Percentiles rank a stretch among this genome's conserved stretches.
Evolutionary conservation across 2,329 filamentous ascomycete genomes (phyloP).

Genomic region (Arthrobotrys sphaeroides): DNA sequence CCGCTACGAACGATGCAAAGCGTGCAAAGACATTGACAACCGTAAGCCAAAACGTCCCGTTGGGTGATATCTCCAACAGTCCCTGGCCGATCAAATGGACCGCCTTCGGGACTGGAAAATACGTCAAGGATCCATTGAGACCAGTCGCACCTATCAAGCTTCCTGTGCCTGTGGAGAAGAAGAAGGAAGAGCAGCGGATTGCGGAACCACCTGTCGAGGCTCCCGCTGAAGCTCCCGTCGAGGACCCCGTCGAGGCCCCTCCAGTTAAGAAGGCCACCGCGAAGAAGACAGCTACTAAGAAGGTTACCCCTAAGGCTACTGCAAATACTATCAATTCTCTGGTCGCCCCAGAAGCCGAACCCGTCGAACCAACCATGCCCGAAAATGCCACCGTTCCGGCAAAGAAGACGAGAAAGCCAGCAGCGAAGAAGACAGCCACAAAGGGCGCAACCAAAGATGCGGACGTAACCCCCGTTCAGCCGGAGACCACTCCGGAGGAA

Average conservation of each 20-base stretch:
- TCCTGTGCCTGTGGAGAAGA: neutral
- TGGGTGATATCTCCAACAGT: slow-evolving; percentile 44
- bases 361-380: neutral
- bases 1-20: neutral
- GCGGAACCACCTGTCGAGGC: too few relatives aligned
- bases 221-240: neutral
- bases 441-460: neutral
- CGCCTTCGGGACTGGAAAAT: slow-evolving; percentile 28
- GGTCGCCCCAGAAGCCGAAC: neutral
- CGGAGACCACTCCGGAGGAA: neutral
- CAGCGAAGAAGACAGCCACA: neutral
- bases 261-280: neutral
- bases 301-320: neutral
- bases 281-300: slow-evolving; percentile 1
- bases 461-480: neutral
- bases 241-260: neutral
- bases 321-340: too few relatives aligned
- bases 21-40: slow-evolving; percentile 24
- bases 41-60: slow-evolving; percentile 1
- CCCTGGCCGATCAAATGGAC: slow-evolving; percentile 38
- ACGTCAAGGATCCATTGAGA: slow-evolving; percentile 22
- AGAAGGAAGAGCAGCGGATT: neutral
- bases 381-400: neutral
- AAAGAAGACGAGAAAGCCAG: neutral
- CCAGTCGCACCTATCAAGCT: slow-evolving; percentile 1